phyloP scores from a whole-genome alignment of 148 eudicot genomes.

The Pharnaceum exiguum region DNA sequence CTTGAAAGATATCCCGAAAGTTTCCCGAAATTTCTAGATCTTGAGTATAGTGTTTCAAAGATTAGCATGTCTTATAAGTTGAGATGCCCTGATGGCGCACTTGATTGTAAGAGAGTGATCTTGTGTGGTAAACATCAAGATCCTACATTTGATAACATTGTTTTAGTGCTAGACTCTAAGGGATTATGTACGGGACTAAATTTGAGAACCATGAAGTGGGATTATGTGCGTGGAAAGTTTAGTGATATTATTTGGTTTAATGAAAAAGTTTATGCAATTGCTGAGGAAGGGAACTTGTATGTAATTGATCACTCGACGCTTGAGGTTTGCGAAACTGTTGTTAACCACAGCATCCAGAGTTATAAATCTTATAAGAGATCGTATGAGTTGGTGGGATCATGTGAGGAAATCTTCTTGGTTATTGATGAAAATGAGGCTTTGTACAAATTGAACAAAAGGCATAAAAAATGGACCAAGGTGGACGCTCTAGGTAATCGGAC shows the following conservation, averaged over 20 bases:
- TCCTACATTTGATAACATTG: constrained; percentile 8
- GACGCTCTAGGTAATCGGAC: not conserved
- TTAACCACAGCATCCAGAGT: not conserved
- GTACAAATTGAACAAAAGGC: not conserved
- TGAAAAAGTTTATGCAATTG: constrained; percentile 1
- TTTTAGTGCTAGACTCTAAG: not conserved
- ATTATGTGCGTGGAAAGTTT: not conserved
- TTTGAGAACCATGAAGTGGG: constrained; percentile 2
- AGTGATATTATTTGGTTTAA: not conserved
- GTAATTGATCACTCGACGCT: not conserved
- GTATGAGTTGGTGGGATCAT: not conserved
- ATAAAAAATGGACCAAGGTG: not conserved
- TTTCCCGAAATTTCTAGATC: not conserved
- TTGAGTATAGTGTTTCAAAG: constrained; percentile 3
- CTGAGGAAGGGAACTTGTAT: constrained; percentile 2
- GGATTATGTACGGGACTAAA: constrained; percentile 1
- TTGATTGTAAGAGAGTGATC: not conserved
- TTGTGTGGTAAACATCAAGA: no score
- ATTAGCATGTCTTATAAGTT: not conserved
- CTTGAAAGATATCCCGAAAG: not conserved
- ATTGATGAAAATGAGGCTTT: not conserved
- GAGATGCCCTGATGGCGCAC: not conserved
- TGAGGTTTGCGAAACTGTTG: not conserved
- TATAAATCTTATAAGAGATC: not conserved
- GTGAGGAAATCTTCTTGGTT: not conserved